Base-by-base conservation (phyloP, 352 stramenopile genomes). In the Blastocystis sp. region DNA sequence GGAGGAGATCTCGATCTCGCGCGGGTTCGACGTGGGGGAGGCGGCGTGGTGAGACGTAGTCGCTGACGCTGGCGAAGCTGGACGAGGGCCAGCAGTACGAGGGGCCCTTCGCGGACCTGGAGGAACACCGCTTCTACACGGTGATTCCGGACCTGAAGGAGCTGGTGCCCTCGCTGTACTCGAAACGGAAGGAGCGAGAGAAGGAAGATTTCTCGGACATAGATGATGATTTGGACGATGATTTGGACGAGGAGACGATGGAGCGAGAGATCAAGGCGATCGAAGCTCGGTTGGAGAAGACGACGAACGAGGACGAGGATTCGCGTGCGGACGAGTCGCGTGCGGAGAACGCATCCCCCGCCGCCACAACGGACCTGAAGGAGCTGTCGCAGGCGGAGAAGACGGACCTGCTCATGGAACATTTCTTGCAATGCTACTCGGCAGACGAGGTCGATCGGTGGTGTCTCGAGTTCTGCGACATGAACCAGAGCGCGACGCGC, bases 41-140 rank as follows among this genome's bases (percentile, higher is more conserved):
- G 11, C 1, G 14, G 27, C 8, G 18, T 18, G 21, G 7, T 76
- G 16, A 18, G 38, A 57, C 24, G 11, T 72, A 72, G 61, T 72
- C 61, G 38, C 40, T 72, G 1, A 72, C 61, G 27, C 16, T 72
- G 11, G 11, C 40, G 11, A 42, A 44, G 8, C 61, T 54, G 21
- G 21, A 64, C 29, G 11, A 24, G 18, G 29, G 21, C 32, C 21
- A 8, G 27, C 11, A 53, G 7, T 76, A 76, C 32, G 24, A 38
- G 0, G 64, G 64, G 21, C 64, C 64, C 32, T 76, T 76, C 32
- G 64, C 64, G 24, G 44, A 76, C 32, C 11, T 29, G 18, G 44
- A 53, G 46, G 64, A 76, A 8, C 64, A 76, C 32, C 14, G 40
- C 0, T 76, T 76, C 32, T 76, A 76, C 40, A 76, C 64, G 40